Evolutionary conservation across 2,329 filamentous ascomycete genomes (phyloP), one percentile per base, ranked within the genome.

Genomic region (Colletotrichum tropicicola): DNA sequence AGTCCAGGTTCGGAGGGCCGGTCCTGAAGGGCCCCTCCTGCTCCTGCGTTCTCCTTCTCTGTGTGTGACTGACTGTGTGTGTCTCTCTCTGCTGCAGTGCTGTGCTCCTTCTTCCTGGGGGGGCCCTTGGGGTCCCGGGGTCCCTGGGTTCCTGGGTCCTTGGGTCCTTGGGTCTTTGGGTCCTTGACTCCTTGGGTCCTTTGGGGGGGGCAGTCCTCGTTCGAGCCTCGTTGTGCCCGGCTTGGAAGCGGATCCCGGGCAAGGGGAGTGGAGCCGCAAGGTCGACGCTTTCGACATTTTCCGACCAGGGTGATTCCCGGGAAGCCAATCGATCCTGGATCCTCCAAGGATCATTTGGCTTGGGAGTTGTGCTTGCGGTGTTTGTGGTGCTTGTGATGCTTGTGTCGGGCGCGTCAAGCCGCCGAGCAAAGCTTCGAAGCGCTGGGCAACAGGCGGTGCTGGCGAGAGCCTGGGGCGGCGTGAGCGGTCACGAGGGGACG

Each of bases 251-350:
- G 30, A 19, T 10, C 30, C 47, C 45, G 28, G 45, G 28, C 45
- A 59, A 58, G 43, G 53, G 45, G 37, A 25, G 52, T 23, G 44
- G 51, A 49, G 30, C 39, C 30, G 44, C 54, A 65, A 44, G 44
- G 41, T 44, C 35, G 21, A 43, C 25, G 21, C 27, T 15, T 32
- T 41, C 37, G 13, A 51, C 47, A 10, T 35, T 17, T 51, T 47
- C 27, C n/a, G 61, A 55, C 61, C 52, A 49, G 61, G 61, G 49
- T 28, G 4, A 19, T 39, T 55, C 48, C 62, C 37, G 62, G 51
- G 43, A 65, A 65, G 39, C 44, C 49, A 65, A 55, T 45, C 49
- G 62, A 65, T 61, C 62, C 62, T 60, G 9, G 39, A 55, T 13
- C 28, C n/a, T 49, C n/a, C 57, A 35, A 23, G 61, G 49, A 65